These are phyloP conservation scores for Microsporum ferrugineum DNA, from an alignment of 2,329 filamentous ascomycete species.

Conservation along the genomic window DNA sequence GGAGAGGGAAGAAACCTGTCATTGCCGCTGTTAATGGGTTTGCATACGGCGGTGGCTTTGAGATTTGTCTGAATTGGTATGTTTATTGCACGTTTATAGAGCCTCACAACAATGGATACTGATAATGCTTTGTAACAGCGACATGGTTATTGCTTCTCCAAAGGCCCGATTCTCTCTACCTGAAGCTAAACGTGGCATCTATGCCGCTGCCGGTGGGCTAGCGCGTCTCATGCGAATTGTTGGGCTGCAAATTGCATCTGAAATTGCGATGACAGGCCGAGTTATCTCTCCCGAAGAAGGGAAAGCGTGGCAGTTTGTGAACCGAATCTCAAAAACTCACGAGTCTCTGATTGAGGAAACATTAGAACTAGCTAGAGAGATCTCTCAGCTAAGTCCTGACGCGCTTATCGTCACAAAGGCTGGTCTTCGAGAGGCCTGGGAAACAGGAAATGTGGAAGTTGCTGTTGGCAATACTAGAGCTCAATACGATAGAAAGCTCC, in stretches of 20 bases:
- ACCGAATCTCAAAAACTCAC: constrained; percentile 51
- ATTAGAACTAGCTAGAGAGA: constrained; percentile 46
- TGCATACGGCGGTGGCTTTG: constrained; percentile 64
- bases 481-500: constrained; percentile 70
- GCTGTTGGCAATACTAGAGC: constrained; percentile 70
- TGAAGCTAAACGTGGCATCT: constrained; percentile 58
- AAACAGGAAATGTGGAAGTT: constrained; percentile 50
- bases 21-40: constrained; percentile 69
- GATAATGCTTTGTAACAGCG: constrained; percentile 46
- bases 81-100: constrained; percentile 6
- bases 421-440: constrained; percentile 60
- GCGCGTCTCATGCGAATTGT: constrained; percentile 56
- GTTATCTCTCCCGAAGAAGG: constrained; percentile 50
- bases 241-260: constrained; percentile 56
- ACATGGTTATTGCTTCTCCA: constrained; percentile 53
- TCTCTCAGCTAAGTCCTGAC: constrained; percentile 58
- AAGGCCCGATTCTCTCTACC: constrained; percentile 55
- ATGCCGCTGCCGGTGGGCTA: constrained; percentile 59
- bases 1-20: constrained; percentile 57
- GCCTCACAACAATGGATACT: neutral
- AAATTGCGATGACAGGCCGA: constrained; percentile 58
- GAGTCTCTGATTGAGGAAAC: constrained; percentile 69
- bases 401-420: constrained; percentile 59
- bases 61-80: constrained; percentile 81
- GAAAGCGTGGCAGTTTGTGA: constrained; percentile 53